Evolutionary conservation across 805 yeast species (phyloP).

Genomic region (Pichia phayaonensis): DNA sequence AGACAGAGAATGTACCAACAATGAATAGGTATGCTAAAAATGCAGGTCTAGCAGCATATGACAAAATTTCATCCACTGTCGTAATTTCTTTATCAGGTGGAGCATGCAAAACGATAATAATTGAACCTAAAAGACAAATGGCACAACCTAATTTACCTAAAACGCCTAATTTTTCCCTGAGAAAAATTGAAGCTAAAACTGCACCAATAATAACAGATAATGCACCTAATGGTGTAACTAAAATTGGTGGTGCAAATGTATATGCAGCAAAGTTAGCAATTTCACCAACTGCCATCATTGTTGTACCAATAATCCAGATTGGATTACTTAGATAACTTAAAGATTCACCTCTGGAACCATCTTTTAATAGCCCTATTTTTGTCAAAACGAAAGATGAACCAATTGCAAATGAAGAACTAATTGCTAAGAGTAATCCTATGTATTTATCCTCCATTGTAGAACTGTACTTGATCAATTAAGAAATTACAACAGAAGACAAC

Average conservation of each 20-base stretch:
- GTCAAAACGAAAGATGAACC: conserved; percentile 88
- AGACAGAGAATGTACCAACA: conserved; percentile 61
- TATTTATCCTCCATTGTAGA: conserved; percentile 66
- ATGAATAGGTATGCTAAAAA: conserved; percentile 58
- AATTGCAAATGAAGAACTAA: conserved; percentile 80
- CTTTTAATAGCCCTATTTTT: conserved; percentile 69
- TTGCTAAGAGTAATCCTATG: conserved; percentile 82
- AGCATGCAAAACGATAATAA: conserved; percentile 82
- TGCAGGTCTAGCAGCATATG: conserved; percentile 71
- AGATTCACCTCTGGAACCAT: conserved; percentile 66
- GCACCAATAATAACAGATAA: conserved; percentile 88
- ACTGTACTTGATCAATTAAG: background rate
- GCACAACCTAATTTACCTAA: conserved; percentile 92
- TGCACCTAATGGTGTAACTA: conserved; percentile 91
- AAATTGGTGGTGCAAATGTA: conserved; percentile 89
- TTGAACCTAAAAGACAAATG: conserved; percentile 79
- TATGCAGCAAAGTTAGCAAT: conserved; percentile 91
- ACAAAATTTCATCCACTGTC: conserved; percentile 81
- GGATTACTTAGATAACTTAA: conserved; percentile 75
- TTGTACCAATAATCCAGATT: conserved; percentile 91
- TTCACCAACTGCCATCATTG: conserved; percentile 87
- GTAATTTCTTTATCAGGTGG: conserved; percentile 88
- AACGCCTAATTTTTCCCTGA: conserved; percentile 80
- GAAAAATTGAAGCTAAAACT: conserved; percentile 74
- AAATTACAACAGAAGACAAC: background rate